Evolutionary conservation across 2,329 filamentous ascomycete species (phyloP).

Genomic region (Fusarium gaditjirri): DNA sequence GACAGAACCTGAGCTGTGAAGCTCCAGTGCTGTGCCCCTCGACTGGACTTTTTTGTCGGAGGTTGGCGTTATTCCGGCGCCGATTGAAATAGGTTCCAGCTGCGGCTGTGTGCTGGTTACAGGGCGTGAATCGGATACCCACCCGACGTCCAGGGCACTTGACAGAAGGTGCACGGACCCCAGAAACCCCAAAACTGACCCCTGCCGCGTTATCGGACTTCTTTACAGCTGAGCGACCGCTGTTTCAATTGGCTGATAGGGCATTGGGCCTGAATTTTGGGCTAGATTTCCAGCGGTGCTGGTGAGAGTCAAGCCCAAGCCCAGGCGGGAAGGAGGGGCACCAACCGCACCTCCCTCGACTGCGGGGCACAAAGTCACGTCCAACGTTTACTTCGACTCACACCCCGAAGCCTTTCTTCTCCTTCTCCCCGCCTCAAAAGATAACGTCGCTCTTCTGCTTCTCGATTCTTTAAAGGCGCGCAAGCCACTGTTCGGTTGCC

Average conservation of each 20-base stretch:
- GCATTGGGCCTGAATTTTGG: slow-evolving; percentile 43
- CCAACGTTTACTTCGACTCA: slow-evolving; percentile 45
- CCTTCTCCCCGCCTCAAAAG: slow-evolving; percentile 23
- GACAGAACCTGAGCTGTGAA: slow-evolving; percentile 47
- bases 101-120: neutral
- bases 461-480: slow-evolving; percentile 28
- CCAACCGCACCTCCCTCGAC: slow-evolving; percentile 25
- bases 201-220: slow-evolving; percentile 32
- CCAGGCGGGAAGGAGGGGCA: neutral
- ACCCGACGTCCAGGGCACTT: slow-evolving; percentile 29
- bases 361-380: slow-evolving; percentile 45
- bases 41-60: slow-evolving; percentile 46
- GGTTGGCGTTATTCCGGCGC: slow-evolving; percentile 43
- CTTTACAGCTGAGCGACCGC: slow-evolving; percentile 18
- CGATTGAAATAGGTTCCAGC: slow-evolving; percentile 8
- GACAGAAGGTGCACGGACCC: slow-evolving; percentile 38
- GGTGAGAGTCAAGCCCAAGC: slow-evolving; percentile 19
- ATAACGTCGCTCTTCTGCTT: slow-evolving; percentile 27
- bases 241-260: slow-evolving; percentile 38
- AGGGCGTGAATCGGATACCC: slow-evolving; percentile 1
- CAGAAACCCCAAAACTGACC: slow-evolving; percentile 29
- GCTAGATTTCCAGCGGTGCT: slow-evolving; percentile 31
- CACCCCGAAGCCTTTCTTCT: slow-evolving; percentile 34
- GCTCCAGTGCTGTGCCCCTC: slow-evolving; percentile 42
- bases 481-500: slow-evolving; percentile 22